Evolutionary conservation across 306 rosid species (phyloP), one percentile per base, ranked within the genome.

Genomic region (Carpinus viminea): DNA sequence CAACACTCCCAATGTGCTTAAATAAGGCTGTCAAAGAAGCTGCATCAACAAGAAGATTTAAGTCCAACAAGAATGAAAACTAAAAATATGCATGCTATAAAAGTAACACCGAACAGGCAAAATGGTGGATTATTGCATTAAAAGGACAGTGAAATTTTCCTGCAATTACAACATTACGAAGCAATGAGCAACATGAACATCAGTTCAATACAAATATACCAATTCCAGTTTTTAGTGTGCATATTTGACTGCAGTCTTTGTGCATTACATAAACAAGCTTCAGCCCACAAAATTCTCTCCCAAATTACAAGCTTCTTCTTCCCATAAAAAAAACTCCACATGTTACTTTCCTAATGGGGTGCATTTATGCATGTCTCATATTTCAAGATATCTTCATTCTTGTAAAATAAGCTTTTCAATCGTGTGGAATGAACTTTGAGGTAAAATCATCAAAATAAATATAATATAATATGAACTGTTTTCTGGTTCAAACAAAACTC

Each of bases 11-110:
- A 82, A 93, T 83, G 85, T 93, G 98, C 94, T 95, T 95, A 84
- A 95, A 95, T 85, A 95, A 89, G 53, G 94, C 90, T 17, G 99
- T 85, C 97, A 95, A 84, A 17, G 98, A 95, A 85, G 92, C 98
- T 95, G 86, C 90, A 85, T 54, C 59, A 87, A 79, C 84, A 85
- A 87, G 62, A 80, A 41, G 46, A 70, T 61, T 28, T 45, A 68
- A 68, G 21, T 10, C 26, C 72, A 41, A 24, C 31, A 41, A 38
- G 24, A 43, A 41, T 68, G 43, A 68, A 68, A 9, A 41, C 51
- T 8, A 38, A 1, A 43, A 31, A 41, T 0, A 38, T 3, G 72
- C 51, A 66, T 17, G 26, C 21, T 38, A 68, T 68, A n/a, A 68
- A 38, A 11, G 8, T 8, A 20, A 68, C 52, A 41, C 10, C 2